Conservation (phyloP, 306 rosid genomes). For the Lathyrus sativus region DNA sequence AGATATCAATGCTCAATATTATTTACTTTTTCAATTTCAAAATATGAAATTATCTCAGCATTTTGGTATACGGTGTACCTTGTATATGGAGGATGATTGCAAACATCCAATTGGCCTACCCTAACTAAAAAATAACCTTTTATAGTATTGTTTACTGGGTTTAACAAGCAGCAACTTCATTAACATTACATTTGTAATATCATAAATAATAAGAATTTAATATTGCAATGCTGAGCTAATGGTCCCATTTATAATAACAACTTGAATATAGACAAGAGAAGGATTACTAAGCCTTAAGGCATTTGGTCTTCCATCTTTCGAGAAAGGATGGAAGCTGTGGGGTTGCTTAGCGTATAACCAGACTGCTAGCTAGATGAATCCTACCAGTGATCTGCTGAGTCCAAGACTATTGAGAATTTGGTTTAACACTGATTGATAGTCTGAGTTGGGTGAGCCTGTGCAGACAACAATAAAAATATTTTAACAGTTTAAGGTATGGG, state of each 20-base stretch:
- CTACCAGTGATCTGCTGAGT: not conserved
- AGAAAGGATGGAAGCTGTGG: not conserved
- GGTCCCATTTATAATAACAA: too few species aligned
- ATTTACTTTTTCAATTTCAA: conserved; percentile 1
- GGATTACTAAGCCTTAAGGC: not conserved
- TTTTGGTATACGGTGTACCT: not conserved
- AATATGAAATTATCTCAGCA: conserved; percentile 17
- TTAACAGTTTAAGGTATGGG: not conserved
- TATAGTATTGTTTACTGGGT: not conserved
- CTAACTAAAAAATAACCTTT: not conserved
- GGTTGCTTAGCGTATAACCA: not conserved
- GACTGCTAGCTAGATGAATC: not conserved
- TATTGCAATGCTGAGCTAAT: not conserved
- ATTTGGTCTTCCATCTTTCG: not conserved
- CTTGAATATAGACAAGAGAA: not conserved
- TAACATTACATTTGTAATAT: conserved; percentile 4
- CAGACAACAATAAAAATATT: not conserved
- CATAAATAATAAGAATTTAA: not conserved
- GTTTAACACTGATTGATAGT: not conserved
- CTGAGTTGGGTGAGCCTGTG: not conserved
- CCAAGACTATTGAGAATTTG: not conserved
- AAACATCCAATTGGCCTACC: not conserved
- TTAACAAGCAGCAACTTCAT: conserved; percentile 6
- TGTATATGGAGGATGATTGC: not conserved
- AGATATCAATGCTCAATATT: conserved; percentile 3